phyloP scores from a whole-genome alignment of 495 filamentous ascomycete species.

The Clohesyomyces aquaticus region DNA sequence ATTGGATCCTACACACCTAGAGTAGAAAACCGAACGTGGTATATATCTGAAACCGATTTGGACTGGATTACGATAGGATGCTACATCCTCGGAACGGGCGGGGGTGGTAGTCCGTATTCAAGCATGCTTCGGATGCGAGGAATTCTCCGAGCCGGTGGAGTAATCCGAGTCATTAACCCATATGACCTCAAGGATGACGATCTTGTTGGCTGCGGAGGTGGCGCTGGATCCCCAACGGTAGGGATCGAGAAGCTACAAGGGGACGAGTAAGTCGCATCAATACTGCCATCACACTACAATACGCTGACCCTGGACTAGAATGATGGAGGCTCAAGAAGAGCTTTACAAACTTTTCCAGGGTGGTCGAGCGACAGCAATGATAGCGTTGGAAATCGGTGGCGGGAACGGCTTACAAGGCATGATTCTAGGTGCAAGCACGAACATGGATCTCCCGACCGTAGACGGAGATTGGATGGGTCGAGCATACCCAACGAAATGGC shows the following conservation, averaged over 20 bases:
- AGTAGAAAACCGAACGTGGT: conserved; percentile 58
- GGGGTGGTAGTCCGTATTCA: conserved; percentile 57
- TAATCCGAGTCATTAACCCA: conserved; percentile 52
- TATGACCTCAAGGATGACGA: conserved; percentile 48
- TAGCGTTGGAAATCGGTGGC: conserved; percentile 58
- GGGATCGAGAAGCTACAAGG: conserved; percentile 58
- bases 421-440: conserved; percentile 54
- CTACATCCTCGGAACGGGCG: conserved; percentile 65
- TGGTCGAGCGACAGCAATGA: conserved; percentile 34
- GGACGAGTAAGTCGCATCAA: conserved; percentile 45
- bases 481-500: conserved; percentile 61
- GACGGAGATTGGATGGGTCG: conserved; percentile 63
- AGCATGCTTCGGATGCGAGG: conserved; percentile 48
- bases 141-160: conserved; percentile 53
- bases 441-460: conserved; percentile 56
- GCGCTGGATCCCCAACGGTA: conserved; percentile 56
- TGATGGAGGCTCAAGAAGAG: conserved; percentile 54
- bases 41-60: conserved; percentile 60
- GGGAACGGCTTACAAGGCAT: conserved; percentile 59
- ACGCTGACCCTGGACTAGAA: conserved; percentile 27
- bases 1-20: conserved; percentile 55
- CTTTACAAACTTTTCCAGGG: conserved; percentile 49
- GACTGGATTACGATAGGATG: conserved; percentile 61
- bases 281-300: too few species aligned
- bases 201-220: conserved; percentile 52